Conservation (phyloP, 1,284 basidiomycete species). For the Ganoderma sinense region DNA sequence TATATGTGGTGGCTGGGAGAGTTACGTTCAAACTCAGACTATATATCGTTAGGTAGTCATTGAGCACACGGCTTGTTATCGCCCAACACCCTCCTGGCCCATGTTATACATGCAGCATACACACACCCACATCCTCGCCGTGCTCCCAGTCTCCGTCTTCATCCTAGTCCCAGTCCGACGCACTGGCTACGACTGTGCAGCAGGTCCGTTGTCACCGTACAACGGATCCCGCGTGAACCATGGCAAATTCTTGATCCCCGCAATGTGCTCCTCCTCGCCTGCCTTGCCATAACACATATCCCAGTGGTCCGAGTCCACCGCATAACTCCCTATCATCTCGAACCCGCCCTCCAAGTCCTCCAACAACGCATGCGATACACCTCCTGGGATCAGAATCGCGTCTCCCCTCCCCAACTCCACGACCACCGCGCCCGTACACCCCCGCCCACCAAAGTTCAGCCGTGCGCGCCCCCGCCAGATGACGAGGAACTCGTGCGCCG, state of each 20-base stretch:
- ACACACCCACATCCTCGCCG: not conserved
- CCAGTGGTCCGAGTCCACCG: slow-evolving; percentile 43
- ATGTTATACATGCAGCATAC: not conserved
- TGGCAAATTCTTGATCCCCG: slow-evolving; percentile 40
- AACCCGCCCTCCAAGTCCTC: slow-evolving; percentile 43
- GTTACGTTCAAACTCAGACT: not conserved
- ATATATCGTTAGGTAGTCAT: too few relatives aligned
- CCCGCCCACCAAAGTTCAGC: slow-evolving; percentile 49
- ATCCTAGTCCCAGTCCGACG: not conserved
- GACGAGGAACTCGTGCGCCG: slow-evolving; percentile 49
- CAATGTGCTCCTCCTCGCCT: slow-evolving; percentile 37
- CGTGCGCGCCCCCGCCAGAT: slow-evolving; percentile 42
- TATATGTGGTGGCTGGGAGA: too few relatives aligned
- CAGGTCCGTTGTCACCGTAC: slow-evolving; percentile 48
- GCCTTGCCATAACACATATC: slow-evolving; percentile 47
- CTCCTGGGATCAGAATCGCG: slow-evolving; percentile 50
- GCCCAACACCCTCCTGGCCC: not conserved
- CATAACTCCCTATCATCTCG: slow-evolving; percentile 52
- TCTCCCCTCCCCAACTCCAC: slow-evolving; percentile 46
- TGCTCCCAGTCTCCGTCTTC: not conserved
- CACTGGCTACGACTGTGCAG: slow-evolving; percentile 13
- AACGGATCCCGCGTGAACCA: slow-evolving; percentile 51
- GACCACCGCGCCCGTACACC: slow-evolving; percentile 42
- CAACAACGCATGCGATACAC: slow-evolving; percentile 46
- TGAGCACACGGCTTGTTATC: not conserved